Percentiles rank a stretch among this genome's conserved stretches.
Evolutionary conservation across 1,139 yeast species (phyloP).

Genomic region (Candida sanyaensis): DNA sequence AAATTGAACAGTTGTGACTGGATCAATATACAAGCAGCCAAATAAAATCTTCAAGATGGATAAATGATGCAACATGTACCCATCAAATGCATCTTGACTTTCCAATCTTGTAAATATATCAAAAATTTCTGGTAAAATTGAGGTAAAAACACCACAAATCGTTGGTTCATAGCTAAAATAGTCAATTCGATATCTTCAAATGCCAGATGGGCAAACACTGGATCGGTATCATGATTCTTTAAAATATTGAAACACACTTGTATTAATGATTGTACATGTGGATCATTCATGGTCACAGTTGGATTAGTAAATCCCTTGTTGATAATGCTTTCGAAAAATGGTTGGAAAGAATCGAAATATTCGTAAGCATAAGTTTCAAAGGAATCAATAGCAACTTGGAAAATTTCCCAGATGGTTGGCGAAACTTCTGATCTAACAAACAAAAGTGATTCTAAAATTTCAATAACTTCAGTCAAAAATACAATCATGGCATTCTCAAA

Average conservation of each 20-base stretch:
- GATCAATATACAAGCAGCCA: constrained; percentile 41
- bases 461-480: constrained; percentile 50
- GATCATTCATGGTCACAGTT: constrained; percentile 35
- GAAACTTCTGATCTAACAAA: constrained; percentile 42
- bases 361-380: constrained; percentile 58
- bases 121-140: constrained; percentile 40
- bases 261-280: constrained; percentile 41
- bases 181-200: constrained; percentile 45
- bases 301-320: constrained; percentile 45
- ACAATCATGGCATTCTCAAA: constrained; percentile 50
- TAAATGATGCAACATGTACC: constrained; percentile 48
- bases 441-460: constrained; percentile 50
- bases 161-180: constrained; percentile 36
- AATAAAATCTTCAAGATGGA: constrained; percentile 48
- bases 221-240: constrained; percentile 38
- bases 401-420: constrained; percentile 51
- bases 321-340: constrained; percentile 52
- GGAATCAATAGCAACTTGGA: constrained; percentile 41
- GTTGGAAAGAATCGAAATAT: constrained; percentile 50
- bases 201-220: constrained; percentile 42
- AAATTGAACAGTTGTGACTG: constrained; percentile 38
- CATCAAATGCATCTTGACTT: constrained; percentile 45
- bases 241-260: constrained; percentile 39
- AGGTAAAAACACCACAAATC: constrained; percentile 35
- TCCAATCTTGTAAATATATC: constrained; percentile 38